These are phyloP conservation scores for Termitomyces sp. DNA, from an alignment of 768 basidiomycete species.

Conservation along the genomic window DNA sequence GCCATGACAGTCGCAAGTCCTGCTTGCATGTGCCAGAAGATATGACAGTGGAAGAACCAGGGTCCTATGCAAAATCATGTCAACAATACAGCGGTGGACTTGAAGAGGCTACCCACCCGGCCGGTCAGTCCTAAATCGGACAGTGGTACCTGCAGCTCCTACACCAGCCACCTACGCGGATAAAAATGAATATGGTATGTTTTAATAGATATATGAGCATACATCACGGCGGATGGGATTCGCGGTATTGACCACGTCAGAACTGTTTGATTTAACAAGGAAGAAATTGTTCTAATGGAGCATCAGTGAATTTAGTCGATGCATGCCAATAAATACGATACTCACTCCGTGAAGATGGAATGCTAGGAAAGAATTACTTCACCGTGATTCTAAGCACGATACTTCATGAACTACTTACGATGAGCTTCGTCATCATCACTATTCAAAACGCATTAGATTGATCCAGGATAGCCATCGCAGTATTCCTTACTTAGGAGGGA, in stretches of 20 bases:
- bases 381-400: not conserved
- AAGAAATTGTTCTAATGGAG: constrained; percentile 31
- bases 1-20: constrained; percentile 20
- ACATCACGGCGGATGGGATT: constrained; percentile 43
- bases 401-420: constrained; percentile 12
- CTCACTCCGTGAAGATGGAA: constrained; percentile 30
- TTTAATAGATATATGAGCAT: not conserved
- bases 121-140: constrained; percentile 57
- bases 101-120: constrained; percentile 28
- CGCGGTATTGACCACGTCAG: constrained; percentile 31
- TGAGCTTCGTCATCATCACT: constrained; percentile 26
- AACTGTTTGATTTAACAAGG: constrained; percentile 32
- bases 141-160: constrained; percentile 21
- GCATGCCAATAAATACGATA: not conserved
- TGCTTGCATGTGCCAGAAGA: constrained; percentile 20
- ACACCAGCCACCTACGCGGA: constrained; percentile 13
- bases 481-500: constrained; percentile 22
- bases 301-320: not conserved
- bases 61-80: constrained; percentile 12
- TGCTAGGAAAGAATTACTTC: constrained; percentile 6
- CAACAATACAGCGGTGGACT: not conserved
- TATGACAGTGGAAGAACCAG: constrained; percentile 28
- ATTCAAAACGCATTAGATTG: not conserved
- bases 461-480: no score
- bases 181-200: not conserved